These are phyloP conservation scores for Plectosphaerella plurivora DNA, from an alignment of 2,329 filamentous ascomycete species.

Conservation along the genomic window DNA sequence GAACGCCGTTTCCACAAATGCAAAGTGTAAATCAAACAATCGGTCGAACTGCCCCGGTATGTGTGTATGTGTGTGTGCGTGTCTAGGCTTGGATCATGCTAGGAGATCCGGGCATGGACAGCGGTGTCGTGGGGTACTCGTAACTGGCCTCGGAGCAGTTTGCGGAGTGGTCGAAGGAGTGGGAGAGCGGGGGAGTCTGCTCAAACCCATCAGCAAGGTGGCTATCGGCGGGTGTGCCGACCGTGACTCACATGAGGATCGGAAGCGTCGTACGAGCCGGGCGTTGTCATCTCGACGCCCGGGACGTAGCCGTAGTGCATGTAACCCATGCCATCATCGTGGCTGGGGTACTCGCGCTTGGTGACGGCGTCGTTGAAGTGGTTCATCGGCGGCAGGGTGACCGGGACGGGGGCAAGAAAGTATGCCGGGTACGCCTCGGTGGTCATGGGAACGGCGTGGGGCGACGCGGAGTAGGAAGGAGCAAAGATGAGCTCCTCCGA, in stretches of 20 bases:
- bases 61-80: not conserved
- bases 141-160: constrained; percentile 58
- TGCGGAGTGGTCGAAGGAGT: constrained; percentile 65
- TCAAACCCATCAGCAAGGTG: constrained; percentile 44
- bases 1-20: constrained; percentile 4
- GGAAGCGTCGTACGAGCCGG: constrained; percentile 61
- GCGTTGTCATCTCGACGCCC: constrained; percentile 57
- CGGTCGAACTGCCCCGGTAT: not conserved
- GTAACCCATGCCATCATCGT: constrained; percentile 59
- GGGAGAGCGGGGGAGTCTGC: constrained; percentile 74
- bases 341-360: constrained; percentile 59
- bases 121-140: constrained; percentile 65
- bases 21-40: too few relatives aligned
- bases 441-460: constrained; percentile 36
- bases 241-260: constrained; percentile 69
- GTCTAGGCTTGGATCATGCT: constrained; percentile 35
- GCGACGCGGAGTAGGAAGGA: constrained; percentile 46
- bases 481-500: constrained; percentile 61
- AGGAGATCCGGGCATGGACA: constrained; percentile 70
- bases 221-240: constrained; percentile 25
- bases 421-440: constrained; percentile 50
- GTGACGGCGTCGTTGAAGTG: constrained; percentile 57
- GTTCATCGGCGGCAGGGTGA: constrained; percentile 61
- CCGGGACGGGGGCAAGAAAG: constrained; percentile 49
- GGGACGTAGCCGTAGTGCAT: constrained; percentile 64